Evolutionary conservation across 2,329 filamentous ascomycete species (phyloP).

Genomic region (Trichoderma arundinaceum): DNA sequence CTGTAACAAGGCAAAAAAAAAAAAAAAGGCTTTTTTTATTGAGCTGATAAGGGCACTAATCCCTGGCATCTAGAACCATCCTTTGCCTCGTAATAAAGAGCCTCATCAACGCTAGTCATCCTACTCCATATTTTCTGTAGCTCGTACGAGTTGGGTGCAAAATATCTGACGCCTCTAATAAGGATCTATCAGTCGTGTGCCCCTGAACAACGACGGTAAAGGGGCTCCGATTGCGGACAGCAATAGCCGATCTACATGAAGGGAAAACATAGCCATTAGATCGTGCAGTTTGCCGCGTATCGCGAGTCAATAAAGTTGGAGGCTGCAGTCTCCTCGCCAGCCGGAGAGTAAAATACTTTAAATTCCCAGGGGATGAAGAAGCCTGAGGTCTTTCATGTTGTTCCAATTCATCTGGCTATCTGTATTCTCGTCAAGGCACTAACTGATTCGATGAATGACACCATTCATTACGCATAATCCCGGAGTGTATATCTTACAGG

Average conservation of each 20-base stretch:
- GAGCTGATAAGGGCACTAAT: neutral
- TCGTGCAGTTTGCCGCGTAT: no score
- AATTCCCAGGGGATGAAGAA: neutral
- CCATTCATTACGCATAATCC: neutral
- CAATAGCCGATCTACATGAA: conserved; percentile 5
- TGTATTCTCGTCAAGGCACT: neutral
- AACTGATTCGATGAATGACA: neutral
- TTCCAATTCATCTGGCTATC: no score
- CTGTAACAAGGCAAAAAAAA: no score
- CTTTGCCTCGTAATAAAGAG: conserved; percentile 2
- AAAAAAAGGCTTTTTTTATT: no score
- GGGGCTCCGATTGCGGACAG: conserved; percentile 26
- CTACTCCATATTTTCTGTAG: conserved; percentile 10
- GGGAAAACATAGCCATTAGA: neutral
- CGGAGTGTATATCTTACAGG: neutral
- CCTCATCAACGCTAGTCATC: neutral
- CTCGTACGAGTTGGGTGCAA: conserved; percentile 17
- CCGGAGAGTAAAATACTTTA: neutral
- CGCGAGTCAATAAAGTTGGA: neutral
- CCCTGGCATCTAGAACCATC: neutral
- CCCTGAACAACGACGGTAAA: neutral
- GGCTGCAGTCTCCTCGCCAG: neutral
- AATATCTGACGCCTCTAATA: conserved; percentile 4
- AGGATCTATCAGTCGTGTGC: neutral
- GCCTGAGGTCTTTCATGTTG: neutral